These are phyloP conservation scores for Acer negundo DNA, from an alignment of 345 rosid species.

Conservation along the genomic window DNA sequence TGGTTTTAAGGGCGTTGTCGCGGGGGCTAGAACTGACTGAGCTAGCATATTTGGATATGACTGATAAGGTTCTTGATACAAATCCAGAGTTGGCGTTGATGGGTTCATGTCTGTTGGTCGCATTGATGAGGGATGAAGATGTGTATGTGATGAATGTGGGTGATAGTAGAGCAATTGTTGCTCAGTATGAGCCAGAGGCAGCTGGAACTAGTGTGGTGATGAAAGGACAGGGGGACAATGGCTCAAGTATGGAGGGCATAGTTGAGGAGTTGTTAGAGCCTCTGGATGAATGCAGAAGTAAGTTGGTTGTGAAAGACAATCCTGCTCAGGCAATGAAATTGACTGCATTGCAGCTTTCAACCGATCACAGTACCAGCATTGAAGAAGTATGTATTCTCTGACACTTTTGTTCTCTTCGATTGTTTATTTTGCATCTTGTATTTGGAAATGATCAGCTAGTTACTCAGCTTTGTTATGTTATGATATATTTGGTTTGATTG, in stretches of 20 bases:
- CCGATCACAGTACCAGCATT: constrained; percentile 94
- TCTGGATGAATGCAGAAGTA: constrained; percentile 26
- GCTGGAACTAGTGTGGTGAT: constrained; percentile 37
- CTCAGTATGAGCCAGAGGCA: constrained; percentile 61
- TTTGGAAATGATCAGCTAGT: not conserved
- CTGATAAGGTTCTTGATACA: constrained; percentile 80
- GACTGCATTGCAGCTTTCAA: constrained; percentile 86
- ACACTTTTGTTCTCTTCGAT: constrained; percentile 4
- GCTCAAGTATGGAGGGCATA: constrained; percentile 45
- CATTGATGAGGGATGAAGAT: constrained; percentile 93
- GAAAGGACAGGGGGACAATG: constrained; percentile 29
- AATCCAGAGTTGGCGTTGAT: constrained; percentile 96
- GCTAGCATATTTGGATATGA: constrained; percentile 85
- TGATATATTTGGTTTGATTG: not conserved
- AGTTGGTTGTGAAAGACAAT: constrained; percentile 31
- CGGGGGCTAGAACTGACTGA: constrained; percentile 81
- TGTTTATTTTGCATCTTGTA: constrained; percentile 12
- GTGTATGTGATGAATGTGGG: constrained; percentile 97
- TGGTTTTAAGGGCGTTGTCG: constrained; percentile 83
- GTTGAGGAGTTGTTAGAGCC: constrained; percentile 43
- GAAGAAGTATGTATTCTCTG: constrained; percentile 70
- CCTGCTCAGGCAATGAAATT: constrained; percentile 47
- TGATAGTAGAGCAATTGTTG: constrained; percentile 96
- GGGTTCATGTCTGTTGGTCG: constrained; percentile 96
- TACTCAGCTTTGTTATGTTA: not conserved